A percentile compares a stretch with the other conserved stretches of the same genome.
Evolutionary conservation across 495 filamentous ascomycete species (phyloP).

Genomic region (Penicillium mononematosum): DNA sequence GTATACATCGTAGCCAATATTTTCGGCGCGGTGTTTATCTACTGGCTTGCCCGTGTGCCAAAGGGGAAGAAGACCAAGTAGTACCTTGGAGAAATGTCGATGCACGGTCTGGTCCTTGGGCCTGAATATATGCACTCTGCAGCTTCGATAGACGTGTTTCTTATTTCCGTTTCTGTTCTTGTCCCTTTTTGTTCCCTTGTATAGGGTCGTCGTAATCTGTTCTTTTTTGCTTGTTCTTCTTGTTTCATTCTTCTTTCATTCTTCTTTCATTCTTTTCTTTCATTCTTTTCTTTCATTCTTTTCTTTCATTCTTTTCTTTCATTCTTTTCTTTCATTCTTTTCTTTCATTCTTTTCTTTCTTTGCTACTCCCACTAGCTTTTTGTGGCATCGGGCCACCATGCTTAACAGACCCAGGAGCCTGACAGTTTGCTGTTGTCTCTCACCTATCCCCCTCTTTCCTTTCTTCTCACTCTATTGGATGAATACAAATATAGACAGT

Average conservation of each 20-base stretch:
- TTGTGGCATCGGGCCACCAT: too few relatives aligned
- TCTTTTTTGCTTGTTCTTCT: background rate
- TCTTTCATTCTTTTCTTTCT: background rate
- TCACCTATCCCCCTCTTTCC: too few relatives aligned
- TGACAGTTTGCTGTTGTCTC: too few relatives aligned
- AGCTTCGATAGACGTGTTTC: too few relatives aligned
- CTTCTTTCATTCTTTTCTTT: background rate
- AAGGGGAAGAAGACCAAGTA: conserved; percentile 43
- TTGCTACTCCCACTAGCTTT: too few relatives aligned
- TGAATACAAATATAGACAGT: too few relatives aligned
- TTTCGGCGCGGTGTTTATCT: conserved; percentile 64
- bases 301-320: background rate
- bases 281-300: background rate
- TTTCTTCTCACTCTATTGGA: too few relatives aligned
- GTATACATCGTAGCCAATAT: conserved; percentile 74
- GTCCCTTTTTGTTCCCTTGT: background rate
- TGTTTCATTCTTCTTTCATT: too few relatives aligned
- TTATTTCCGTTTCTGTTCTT: background rate
- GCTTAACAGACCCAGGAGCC: too few relatives aligned
- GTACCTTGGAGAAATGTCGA: background rate
- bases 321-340: too few relatives aligned
- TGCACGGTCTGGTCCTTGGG: background rate
- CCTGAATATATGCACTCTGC: background rate
- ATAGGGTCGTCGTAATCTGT: background rate
- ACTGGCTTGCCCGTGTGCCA: conserved; percentile 77